Conservation (phyloP, 163 green algal genomes). For the Volvox carteri region DNA sequence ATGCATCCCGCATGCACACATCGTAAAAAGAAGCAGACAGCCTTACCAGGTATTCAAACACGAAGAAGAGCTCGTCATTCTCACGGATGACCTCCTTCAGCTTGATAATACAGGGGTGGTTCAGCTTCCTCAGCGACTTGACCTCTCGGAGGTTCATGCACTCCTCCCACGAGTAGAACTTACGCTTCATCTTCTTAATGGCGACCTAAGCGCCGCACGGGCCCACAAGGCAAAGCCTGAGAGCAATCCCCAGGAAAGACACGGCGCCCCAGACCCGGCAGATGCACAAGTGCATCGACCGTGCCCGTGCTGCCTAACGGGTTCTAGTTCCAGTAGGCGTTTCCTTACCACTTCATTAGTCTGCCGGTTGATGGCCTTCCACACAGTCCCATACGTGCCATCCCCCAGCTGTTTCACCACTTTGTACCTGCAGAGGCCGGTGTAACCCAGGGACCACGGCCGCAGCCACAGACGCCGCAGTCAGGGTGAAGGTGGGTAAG, state of each 20-base stretch:
- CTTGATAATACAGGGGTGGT: constrained; percentile 95
- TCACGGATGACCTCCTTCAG: constrained; percentile 98
- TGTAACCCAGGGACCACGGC: background rate
- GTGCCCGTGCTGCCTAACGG: too few relatives aligned
- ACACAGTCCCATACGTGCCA: constrained; percentile 96
- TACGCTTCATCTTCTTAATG: constrained; percentile 99
- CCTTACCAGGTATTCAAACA: constrained; percentile 95
- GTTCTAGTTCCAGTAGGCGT: too few relatives aligned
- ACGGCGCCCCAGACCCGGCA: too few relatives aligned
- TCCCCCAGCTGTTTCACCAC: constrained; percentile 94
- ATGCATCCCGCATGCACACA: too few relatives aligned
- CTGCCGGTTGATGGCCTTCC: constrained; percentile 93
- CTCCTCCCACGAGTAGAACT: constrained; percentile 96
- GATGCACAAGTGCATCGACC: too few relatives aligned
- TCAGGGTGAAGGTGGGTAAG: background rate
- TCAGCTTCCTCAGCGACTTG: constrained; percentile 93
- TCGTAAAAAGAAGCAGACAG: too few relatives aligned
- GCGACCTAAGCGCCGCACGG: constrained; percentile 79
- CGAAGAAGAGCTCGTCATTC: constrained; percentile 96
- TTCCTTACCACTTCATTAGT: constrained; percentile 91
- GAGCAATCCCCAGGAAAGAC: background rate
- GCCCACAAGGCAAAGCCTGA: background rate
- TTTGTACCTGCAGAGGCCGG: constrained; percentile 85
- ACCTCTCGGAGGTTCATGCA: constrained; percentile 95
- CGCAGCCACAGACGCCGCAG: background rate